Conservation (phyloP, 306 rosid species). For the Rubus parviflorus region DNA sequence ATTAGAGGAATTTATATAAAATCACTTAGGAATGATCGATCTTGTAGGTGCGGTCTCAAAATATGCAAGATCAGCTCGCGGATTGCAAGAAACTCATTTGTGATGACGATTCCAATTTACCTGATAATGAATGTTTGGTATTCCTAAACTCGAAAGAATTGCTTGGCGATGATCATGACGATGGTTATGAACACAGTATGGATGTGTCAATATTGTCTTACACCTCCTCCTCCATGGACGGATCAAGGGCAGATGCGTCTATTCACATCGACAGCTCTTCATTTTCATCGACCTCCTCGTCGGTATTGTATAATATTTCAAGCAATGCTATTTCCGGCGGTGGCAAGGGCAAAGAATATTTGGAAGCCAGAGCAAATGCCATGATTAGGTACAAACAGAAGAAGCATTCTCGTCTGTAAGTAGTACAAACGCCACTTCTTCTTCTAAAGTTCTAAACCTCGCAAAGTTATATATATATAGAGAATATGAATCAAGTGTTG, state of each 20-base stretch:
- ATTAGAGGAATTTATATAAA: too few relatives aligned
- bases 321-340: background rate
- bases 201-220: too few relatives aligned
- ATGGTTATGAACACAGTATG: too few relatives aligned
- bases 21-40: background rate
- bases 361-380: slow-evolving; percentile 24
- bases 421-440: slow-evolving; percentile 9
- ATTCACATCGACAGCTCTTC: background rate
- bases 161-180: too few relatives aligned
- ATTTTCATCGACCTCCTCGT: background rate
- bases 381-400: slow-evolving; percentile 40
- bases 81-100: background rate
- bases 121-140: background rate
- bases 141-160: background rate
- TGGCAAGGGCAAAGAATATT: background rate
- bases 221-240: background rate
- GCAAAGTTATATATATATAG: too few relatives aligned
- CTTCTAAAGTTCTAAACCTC: background rate
- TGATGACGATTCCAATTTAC: background rate
- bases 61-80: background rate
- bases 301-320: background rate
- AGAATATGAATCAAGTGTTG: too few relatives aligned
- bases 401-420: slow-evolving; percentile 49
- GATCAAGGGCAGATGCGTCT: background rate
- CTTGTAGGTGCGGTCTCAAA: background rate